Conservation (phyloP, 208 protist genomes). For the Leishmania gerbilli region DNA sequence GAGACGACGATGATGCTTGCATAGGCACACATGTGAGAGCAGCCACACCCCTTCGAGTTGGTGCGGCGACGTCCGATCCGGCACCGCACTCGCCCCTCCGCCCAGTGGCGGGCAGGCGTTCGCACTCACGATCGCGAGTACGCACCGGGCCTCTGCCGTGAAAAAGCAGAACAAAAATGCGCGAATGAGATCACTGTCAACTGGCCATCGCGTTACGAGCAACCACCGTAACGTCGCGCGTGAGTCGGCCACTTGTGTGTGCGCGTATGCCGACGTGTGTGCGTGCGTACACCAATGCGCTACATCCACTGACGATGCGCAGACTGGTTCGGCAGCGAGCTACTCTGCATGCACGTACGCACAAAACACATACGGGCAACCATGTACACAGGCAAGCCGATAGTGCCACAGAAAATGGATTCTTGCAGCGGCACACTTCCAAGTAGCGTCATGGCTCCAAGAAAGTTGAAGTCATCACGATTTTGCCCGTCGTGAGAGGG, state of each 20-base stretch:
- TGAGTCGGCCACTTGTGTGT: not conserved
- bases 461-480: not conserved
- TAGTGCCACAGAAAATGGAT: not conserved
- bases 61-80: not conserved
- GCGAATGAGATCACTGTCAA: not conserved
- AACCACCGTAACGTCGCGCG: not conserved
- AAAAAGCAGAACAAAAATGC: not conserved
- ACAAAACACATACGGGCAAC: not conserved
- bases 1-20: not conserved
- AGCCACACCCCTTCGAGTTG: not conserved
- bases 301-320: not conserved
- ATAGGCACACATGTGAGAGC: not conserved
- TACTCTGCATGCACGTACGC: not conserved
- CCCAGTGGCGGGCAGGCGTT: not conserved
- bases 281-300: not conserved
- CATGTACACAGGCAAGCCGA: not conserved
- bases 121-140: not conserved
- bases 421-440: not conserved
- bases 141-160: not conserved
- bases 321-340: not conserved
- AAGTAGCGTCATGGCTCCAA: not conserved
- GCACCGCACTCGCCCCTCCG: not conserved
- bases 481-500: not conserved
- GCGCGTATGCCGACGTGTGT: not conserved
- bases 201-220: not conserved